phyloP scores from a whole-genome alignment of 2,329 filamentous ascomycete genomes.

The Stachybotrys chlorohalonatus region DNA sequence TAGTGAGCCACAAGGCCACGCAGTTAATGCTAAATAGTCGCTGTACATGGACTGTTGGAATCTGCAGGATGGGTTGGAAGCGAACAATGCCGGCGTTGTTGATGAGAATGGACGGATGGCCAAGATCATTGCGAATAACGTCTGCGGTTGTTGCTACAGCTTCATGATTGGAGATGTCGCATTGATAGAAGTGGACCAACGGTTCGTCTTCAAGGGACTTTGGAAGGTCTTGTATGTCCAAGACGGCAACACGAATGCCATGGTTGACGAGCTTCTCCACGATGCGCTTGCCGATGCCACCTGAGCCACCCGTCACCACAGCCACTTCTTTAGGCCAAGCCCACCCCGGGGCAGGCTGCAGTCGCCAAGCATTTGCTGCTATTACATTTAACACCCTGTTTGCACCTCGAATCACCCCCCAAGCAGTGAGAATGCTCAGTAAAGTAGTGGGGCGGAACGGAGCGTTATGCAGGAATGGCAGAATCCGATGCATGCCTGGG shows the following conservation, averaged over 20 bases:
- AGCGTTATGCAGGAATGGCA: background rate
- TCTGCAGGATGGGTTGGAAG: conserved; percentile 49
- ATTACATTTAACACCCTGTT: background rate
- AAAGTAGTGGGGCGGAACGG: background rate
- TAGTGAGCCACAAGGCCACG: conserved; percentile 54
- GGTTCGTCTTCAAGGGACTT: conserved; percentile 11
- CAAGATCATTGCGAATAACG: conserved; percentile 33
- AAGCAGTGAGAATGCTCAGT: background rate
- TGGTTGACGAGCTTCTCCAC: conserved; percentile 18
- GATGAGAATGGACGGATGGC: conserved; percentile 58
- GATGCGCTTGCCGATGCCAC: conserved; percentile 30
- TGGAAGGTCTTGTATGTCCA: conserved; percentile 46
- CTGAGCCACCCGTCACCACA: conserved; percentile 33
- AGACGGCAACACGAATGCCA: conserved; percentile 55
- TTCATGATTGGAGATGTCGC: conserved; percentile 30
- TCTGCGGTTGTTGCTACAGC: conserved; percentile 34
- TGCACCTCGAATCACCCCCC: background rate
- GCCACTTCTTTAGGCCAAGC: conserved; percentile 26
- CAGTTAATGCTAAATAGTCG: conserved; percentile 63
- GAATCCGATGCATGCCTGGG: background rate
- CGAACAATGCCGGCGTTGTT: conserved; percentile 60
- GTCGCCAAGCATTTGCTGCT: background rate
- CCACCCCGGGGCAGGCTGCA: background rate
- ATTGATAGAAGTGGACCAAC: conserved; percentile 21
- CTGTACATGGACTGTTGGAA: conserved; percentile 44